Evolutionary conservation across 441 rosid genomes (phyloP).

Genomic region (Cnidoscolus chayamansa): DNA sequence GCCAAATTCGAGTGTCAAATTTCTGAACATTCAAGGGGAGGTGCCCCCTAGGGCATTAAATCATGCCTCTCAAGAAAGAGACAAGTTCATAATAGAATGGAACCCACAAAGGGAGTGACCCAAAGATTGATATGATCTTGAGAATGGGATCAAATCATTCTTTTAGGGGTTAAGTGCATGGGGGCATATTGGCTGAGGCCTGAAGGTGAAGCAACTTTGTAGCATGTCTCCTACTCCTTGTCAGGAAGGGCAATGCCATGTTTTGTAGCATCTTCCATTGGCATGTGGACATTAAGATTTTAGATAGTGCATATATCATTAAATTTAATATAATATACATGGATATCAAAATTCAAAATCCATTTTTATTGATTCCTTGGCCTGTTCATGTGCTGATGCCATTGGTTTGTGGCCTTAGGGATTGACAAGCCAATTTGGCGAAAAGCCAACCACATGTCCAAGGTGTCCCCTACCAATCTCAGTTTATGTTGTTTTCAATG

Average conservation of each 20-base stretch:
- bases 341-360: not conserved
- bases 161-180: not conserved
- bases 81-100: constrained; percentile 12
- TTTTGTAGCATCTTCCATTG: constrained; percentile 22
- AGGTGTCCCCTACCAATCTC: constrained; percentile 5
- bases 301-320: constrained; percentile 3
- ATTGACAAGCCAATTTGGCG: constrained; percentile 1
- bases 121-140: constrained; percentile 5
- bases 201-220: constrained; percentile 8
- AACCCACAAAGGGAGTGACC: constrained; percentile 9
- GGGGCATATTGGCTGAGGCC: not conserved
- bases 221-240: constrained; percentile 17
- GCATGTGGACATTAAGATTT: constrained; percentile 27
- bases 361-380: not conserved
- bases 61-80: constrained; percentile 10
- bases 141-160: constrained; percentile 2
- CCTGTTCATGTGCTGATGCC: constrained; percentile 3
- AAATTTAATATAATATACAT: not conserved
- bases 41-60: not conserved
- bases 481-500: not conserved
- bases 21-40: not conserved
- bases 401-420: constrained; percentile 1
- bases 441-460: constrained; percentile 19
- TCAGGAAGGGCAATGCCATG: constrained; percentile 22
- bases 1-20: not conserved